These are phyloP conservation scores for Uncinocarpus reesii DNA, from an alignment of 2,329 filamentous ascomycete genomes.

Conservation along the genomic window DNA sequence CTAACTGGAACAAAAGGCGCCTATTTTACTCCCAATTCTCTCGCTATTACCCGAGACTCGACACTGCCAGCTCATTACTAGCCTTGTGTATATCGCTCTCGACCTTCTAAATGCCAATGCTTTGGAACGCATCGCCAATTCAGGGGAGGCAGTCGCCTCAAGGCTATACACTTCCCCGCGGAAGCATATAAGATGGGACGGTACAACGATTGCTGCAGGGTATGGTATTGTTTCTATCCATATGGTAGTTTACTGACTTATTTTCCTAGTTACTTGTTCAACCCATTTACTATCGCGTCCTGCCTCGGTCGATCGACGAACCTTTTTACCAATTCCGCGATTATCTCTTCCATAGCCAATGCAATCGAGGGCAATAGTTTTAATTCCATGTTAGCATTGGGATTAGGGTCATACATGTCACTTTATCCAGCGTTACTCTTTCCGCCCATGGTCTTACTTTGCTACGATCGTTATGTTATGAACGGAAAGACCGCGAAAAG, in stretches of 20 bases:
- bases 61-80: conserved; percentile 59
- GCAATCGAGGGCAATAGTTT: conserved; percentile 63
- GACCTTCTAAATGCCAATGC: conserved; percentile 76
- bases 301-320: conserved; percentile 83
- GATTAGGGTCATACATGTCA: conserved; percentile 80
- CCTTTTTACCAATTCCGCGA: conserved; percentile 78
- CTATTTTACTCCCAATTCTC: conserved; percentile 82
- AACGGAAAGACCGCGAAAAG: conserved; percentile 25
- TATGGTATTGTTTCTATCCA: conserved; percentile 34
- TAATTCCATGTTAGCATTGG: conserved; percentile 71
- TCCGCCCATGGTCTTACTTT: conserved; percentile 68
- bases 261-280: conserved; percentile 69
- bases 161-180: conserved; percentile 69
- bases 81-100: conserved; percentile 67
- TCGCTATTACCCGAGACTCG: conserved; percentile 67
- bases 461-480: conserved; percentile 55
- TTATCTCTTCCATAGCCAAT: conserved; percentile 71
- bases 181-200: conserved; percentile 62
- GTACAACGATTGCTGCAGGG: conserved; percentile 66
- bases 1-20: conserved; percentile 48
- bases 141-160: conserved; percentile 65
- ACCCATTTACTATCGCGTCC: conserved; percentile 83
- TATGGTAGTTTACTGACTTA: conserved; percentile 6
- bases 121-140: conserved; percentile 67
- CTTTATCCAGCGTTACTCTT: conserved; percentile 84